These are phyloP conservation scores for Chlorella variabilis DNA, from an alignment of 163 green algal genomes.

Conservation along the genomic window DNA sequence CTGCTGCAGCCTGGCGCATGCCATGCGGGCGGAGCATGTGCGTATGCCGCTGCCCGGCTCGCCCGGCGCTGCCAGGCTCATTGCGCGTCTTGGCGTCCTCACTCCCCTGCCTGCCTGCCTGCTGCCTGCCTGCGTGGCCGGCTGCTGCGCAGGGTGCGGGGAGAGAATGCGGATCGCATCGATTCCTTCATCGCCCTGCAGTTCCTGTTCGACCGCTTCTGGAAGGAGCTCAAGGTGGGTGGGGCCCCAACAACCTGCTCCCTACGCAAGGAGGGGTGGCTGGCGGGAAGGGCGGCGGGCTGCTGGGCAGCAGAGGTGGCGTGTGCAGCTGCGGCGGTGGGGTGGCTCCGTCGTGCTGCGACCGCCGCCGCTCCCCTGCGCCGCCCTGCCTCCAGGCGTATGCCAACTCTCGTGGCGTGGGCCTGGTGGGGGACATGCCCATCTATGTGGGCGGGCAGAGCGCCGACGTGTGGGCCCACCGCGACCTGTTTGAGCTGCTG, in stretches of 20 bases:
- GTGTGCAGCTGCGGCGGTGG: too few species aligned
- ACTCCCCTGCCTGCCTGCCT: constrained; percentile 1
- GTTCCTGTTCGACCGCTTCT: constrained; percentile 97
- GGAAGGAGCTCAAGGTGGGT: constrained; percentile 82
- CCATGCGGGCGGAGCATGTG: too few species aligned
- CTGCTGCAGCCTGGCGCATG: too few species aligned
- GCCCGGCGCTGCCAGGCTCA: too few species aligned
- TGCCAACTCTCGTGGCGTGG: constrained; percentile 85
- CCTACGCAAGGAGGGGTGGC: too few species aligned
- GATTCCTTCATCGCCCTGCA: constrained; percentile 91
- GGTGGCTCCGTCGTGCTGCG: too few species aligned
- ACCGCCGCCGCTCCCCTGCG: neutral
- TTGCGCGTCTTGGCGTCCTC: too few species aligned
- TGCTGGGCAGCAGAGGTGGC: neutral
- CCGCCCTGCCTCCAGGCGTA: too few species aligned
- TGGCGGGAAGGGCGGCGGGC: too few species aligned
- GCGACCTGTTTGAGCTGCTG: constrained; percentile 89
- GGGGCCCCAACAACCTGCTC: neutral
- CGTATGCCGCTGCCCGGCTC: too few species aligned
- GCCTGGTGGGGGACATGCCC: constrained; percentile 97
- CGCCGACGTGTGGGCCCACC: constrained; percentile 96
- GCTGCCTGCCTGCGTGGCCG: neutral
- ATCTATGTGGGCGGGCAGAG: constrained; percentile 98
- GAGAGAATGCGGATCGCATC: constrained; percentile 69
- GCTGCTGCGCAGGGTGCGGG: constrained; percentile 23